phyloP scores from a whole-genome alignment of 768 basidiomycete species.

The Boletus reticuloceps region DNA sequence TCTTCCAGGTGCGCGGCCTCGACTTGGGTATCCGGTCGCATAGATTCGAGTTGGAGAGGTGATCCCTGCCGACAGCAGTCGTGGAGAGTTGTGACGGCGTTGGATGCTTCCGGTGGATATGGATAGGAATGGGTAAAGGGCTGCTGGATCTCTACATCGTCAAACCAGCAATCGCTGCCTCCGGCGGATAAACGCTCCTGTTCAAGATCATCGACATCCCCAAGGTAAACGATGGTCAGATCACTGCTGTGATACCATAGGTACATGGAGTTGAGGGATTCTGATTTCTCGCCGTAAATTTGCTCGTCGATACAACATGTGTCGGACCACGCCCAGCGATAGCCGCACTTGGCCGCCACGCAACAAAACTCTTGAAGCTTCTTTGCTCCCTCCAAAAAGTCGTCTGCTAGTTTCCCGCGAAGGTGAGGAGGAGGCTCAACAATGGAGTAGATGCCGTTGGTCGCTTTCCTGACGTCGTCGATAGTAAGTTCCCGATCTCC shows the following conservation, averaged over 20 bases:
- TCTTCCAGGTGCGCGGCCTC: constrained; percentile 8
- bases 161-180: constrained; percentile 9
- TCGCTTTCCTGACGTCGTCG: constrained; percentile 13
- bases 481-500: constrained; percentile 14
- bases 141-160: constrained; percentile 12
- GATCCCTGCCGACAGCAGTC: not conserved
- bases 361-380: constrained; percentile 32
- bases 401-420: not conserved
- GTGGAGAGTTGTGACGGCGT: not conserved
- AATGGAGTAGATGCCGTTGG: constrained; percentile 17
- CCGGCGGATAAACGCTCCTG: constrained; percentile 10
- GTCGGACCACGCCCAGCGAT: constrained; percentile 31
- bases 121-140: constrained; percentile 11
- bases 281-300: constrained; percentile 22
- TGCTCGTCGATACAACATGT: constrained; percentile 29
- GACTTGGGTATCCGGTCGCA: constrained; percentile 22
- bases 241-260: constrained; percentile 26
- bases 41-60: constrained; percentile 2
- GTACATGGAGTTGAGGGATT: constrained; percentile 32
- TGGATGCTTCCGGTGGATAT: not conserved
- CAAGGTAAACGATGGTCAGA: constrained; percentile 29
- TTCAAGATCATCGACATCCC: constrained; percentile 24
- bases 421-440: not conserved
- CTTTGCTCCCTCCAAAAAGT: not conserved
- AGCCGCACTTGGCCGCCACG: constrained; percentile 26